Base-by-base conservation (phyloP, 352 stramenopile genomes). In the Phytophthora pisi region DNA sequence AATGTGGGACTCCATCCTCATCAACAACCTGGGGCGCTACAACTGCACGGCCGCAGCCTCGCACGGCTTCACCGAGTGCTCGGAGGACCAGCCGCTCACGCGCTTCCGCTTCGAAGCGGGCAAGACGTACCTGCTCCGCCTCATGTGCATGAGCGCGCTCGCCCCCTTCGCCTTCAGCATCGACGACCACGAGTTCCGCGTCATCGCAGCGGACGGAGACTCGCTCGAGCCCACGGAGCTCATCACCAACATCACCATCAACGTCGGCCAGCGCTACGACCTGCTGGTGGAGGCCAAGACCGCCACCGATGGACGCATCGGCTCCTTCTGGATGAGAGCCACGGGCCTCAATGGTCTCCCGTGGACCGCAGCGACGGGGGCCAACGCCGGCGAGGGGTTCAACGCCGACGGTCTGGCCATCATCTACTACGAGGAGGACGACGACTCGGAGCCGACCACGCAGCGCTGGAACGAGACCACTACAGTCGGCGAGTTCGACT, bases 141-240 rank as follows among this genome's bases (percentile, higher is more conserved):
- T 77, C n/a, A 80, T 80, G 31, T 54, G 46, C 50, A 67, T 57
- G 28, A 59, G 36, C 20, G 68, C 65, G 1, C 53, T 77, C 13
- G 72, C 69, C 1, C 58, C 63, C 5, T 79, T 77, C 49, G 51
- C 68, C 18, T 61, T 77, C 24, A 77, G 68, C 51, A 74, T 80
- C 40, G 72, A 80, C 26, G 63, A 36, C 4, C 72, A 80, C 53
- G 38, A 62, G 28, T 63, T 80, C 26, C 62, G 45, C 3, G 59
- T 80, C 26, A 63, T 79, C 5, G 70, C 59, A 18, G 66, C 56
- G 5, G 69, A 80, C 24, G 46, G 47, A 0, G 62, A 75, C 36
- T 51, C 57, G 1, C 24, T 80, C 5, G 7, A 72, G 10, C 72
- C 69, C 0, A 54, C 60, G 3, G 23, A 58, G 4, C 51, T 64